Evolutionary conservation across 1,284 basidiomycete genomes (phyloP), one percentile per base, ranked within the genome.

Genomic region (Ganoderma resinaceum): DNA sequence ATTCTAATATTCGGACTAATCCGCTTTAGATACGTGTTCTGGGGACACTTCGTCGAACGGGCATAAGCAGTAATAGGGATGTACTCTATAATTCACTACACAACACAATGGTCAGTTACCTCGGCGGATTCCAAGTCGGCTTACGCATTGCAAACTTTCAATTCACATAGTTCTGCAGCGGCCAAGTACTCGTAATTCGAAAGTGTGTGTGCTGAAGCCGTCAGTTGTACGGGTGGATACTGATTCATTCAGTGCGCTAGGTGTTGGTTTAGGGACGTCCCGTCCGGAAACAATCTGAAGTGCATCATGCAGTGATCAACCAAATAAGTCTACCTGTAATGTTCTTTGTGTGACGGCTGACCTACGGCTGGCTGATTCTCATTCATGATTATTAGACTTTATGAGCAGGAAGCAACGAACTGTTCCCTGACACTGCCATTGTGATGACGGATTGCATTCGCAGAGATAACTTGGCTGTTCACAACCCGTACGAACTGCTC

Each of bases 71-170:
- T 26, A 60, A n/a, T 40, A 38, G 23, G 37, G 23, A 40, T 60
- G 58, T 60, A 60, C 37, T 26, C 20, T 60, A 29, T 40, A 60
- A 60, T 60, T 29, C 12, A 40, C 37, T 38, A 38, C 46, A 26
- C 53, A 18, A 55, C 31, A 14, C 53, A 55, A 26, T 33, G 35
- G 31, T n/a, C 16, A 29, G 35, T 33, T 11, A 14, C 2, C 3
- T 23, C n/a, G 20, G 14, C 57, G 4, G 33, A 37, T 59, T 59
- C 9, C 23, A 0, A 18, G n/a, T n/a, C 6, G 4, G 11, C 31
- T 7, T 9, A 9, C n/a, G 33, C 33, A 37, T 12, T 5, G 14
- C 23, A 5, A 23, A 1, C 14, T 11, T 23, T 11, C 3, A 26
- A 49, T 23, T 9, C 12, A n/a, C 35, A 2, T 26, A 11, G n/a